phyloP scores from a whole-genome alignment of 2,329 filamentous ascomycete species.

The Colletotrichum sp. region DNA sequence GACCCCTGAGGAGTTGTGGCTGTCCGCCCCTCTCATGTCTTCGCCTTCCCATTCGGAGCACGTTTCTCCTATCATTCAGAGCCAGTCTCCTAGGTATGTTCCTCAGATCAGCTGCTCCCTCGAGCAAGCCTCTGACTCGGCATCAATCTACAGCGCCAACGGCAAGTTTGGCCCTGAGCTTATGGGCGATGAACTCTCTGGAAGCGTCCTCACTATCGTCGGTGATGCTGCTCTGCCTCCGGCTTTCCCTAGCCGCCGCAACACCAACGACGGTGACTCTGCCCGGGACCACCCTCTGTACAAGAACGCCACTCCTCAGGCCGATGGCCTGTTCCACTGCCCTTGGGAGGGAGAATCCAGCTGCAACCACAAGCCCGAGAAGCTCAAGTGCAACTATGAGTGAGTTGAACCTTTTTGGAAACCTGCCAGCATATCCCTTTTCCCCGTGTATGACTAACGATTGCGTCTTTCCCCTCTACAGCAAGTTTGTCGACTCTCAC shows the following conservation, averaged over 20 bases:
- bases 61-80: constrained; percentile 54
- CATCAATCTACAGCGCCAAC: constrained; percentile 36
- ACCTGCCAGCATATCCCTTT: not conserved
- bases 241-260: constrained; percentile 50
- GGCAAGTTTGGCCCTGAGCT: constrained; percentile 34
- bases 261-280: constrained; percentile 59
- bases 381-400: constrained; percentile 99
- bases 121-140: constrained; percentile 33
- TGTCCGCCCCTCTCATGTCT: constrained; percentile 40
- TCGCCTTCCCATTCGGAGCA: constrained; percentile 51
- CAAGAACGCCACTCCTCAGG: constrained; percentile 65
- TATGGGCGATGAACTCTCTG: constrained; percentile 23
- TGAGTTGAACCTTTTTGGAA: constrained; percentile 54
- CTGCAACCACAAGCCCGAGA: constrained; percentile 91
- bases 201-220: constrained; percentile 30
- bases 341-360: constrained; percentile 74
- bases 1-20: constrained; percentile 20
- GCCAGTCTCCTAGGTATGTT: constrained; percentile 61
- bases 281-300: constrained; percentile 74
- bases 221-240: constrained; percentile 42
- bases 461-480: constrained; percentile 40
- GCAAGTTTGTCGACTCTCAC: constrained; percentile 97
- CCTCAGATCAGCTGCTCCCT: constrained; percentile 20
- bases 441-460: constrained; percentile 25
- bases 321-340: constrained; percentile 91